Percentiles rank a stretch among this genome's conserved stretches.
phyloP scores from a whole-genome alignment of 2,329 filamentous ascomycete genomes.

The Colletotrichum horii region DNA sequence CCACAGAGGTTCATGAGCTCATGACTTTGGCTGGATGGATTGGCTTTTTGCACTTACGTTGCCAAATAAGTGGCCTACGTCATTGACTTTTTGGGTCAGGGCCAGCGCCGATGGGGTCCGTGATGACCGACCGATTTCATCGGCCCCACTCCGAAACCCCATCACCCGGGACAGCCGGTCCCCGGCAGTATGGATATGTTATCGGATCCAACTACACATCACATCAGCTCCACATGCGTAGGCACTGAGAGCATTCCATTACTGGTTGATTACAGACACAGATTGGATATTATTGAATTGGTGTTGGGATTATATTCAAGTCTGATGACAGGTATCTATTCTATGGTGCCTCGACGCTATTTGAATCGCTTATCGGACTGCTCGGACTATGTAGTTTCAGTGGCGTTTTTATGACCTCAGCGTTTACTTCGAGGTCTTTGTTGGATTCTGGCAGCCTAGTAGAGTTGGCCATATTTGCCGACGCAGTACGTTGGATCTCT shows the following conservation, averaged over 20 bases:
- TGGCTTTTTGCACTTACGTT: neutral
- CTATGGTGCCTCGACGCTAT: neutral
- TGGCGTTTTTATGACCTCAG: neutral
- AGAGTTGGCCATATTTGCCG: neutral
- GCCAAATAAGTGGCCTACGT: neutral
- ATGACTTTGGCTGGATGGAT: neutral
- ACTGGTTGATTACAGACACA: too few relatives aligned
- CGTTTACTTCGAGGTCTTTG: neutral
- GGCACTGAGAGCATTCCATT: too few relatives aligned
- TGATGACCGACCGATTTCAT: neutral
- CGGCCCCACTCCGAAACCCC: neutral
- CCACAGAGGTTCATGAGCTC: neutral
- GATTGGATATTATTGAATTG: neutral
- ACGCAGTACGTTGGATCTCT: neutral
- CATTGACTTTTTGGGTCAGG: neutral
- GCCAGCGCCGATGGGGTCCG: neutral
- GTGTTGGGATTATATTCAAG: neutral
- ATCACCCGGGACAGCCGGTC: neutral
- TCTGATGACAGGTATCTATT: neutral
- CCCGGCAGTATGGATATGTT: neutral
- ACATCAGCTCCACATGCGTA: fast-evolving
- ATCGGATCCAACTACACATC: neutral
- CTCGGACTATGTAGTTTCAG: neutral
- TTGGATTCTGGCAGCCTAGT: neutral
- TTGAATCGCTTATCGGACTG: neutral